phyloP scores from a whole-genome alignment of 805 yeast genomes.

The Candida morakotiae region DNA sequence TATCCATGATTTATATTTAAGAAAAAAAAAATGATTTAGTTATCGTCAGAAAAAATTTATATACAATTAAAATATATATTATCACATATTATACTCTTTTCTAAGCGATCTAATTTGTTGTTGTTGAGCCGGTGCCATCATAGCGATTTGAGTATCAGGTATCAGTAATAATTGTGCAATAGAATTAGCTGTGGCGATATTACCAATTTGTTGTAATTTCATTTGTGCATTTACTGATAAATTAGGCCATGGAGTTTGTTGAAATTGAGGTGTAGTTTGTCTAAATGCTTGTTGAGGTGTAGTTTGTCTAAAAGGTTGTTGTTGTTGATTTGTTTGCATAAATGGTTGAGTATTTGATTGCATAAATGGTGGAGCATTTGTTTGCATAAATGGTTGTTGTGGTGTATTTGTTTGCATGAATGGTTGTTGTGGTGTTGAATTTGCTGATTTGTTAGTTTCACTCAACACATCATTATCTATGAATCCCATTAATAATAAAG shows the following conservation, averaged over 20 bases:
- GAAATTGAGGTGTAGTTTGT: slow-evolving; percentile 10
- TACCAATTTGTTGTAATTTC: slow-evolving; percentile 47
- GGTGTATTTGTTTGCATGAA: neutral
- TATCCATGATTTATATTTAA: slow-evolving; percentile 3
- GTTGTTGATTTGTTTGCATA: slow-evolving; percentile 1
- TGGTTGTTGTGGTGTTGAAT: slow-evolving; percentile 17
- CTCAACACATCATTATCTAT: slow-evolving; percentile 66
- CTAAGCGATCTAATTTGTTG: slow-evolving; percentile 53
- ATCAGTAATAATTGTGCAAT: slow-evolving; percentile 51
- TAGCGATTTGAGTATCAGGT: slow-evolving; percentile 46
- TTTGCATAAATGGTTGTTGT: slow-evolving; percentile 5
- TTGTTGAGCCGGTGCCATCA: slow-evolving; percentile 49
- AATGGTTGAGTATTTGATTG: too few relatives aligned
- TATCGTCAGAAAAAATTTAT: too few relatives aligned
- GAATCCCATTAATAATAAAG: slow-evolving; percentile 71
- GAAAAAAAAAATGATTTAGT: too few relatives aligned
- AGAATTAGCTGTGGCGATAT: slow-evolving; percentile 42
- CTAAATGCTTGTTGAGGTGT: slow-evolving; percentile 4
- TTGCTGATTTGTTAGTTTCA: slow-evolving; percentile 42
- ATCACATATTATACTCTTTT: too few relatives aligned
- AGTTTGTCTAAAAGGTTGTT: too few relatives aligned
- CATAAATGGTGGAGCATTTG: too few relatives aligned
- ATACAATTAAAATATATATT: too few relatives aligned
- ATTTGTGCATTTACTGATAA: slow-evolving; percentile 46
- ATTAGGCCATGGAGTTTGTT: slow-evolving; percentile 36